Conservation (phyloP, 225 moss, liverwort and hornwort genomes). For the Pseudoscleropodium purum region DNA sequence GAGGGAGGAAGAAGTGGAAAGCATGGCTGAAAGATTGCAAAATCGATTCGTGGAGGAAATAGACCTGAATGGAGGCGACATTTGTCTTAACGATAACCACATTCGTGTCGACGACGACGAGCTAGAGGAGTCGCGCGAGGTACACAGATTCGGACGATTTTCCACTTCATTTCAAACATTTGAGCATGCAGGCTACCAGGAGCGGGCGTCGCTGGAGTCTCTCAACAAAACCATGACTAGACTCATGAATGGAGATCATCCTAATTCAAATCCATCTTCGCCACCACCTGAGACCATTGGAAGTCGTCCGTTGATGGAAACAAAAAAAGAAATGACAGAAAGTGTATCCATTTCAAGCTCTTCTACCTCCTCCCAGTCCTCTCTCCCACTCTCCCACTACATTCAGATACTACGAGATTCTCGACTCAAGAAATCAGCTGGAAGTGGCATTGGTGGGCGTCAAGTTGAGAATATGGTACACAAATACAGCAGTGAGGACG, state of each 20-base stretch:
- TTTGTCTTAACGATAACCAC: not conserved
- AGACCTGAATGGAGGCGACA: conserved; percentile 7
- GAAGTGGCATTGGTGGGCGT: not conserved
- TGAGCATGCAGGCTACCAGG: not conserved
- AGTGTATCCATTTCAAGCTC: conserved; percentile 50
- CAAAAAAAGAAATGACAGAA: conserved; percentile 6
- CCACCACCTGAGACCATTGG: not conserved
- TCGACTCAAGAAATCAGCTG: conserved; percentile 19
- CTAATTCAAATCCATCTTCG: not conserved
- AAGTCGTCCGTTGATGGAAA: not conserved
- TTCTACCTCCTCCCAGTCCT: conserved; percentile 47
- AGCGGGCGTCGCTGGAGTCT: conserved; percentile 24
- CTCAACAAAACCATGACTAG: conserved; percentile 30
- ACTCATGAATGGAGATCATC: conserved; percentile 9
- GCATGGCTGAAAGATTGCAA: conserved; percentile 24
- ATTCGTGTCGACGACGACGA: not conserved
- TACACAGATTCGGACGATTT: not conserved
- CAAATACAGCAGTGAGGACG: not conserved
- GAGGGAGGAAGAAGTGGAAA: conserved; percentile 41
- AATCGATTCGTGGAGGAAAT: conserved; percentile 9
- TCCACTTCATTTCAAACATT: conserved; percentile 1
- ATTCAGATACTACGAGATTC: conserved; percentile 76
- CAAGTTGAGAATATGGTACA: conserved; percentile 2
- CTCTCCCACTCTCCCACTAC: conserved; percentile 87
- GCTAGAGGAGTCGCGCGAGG: not conserved